Conservation (phyloP, 2,329 filamentous ascomycete genomes). For the Colletotrichum neosansevieriae region DNA sequence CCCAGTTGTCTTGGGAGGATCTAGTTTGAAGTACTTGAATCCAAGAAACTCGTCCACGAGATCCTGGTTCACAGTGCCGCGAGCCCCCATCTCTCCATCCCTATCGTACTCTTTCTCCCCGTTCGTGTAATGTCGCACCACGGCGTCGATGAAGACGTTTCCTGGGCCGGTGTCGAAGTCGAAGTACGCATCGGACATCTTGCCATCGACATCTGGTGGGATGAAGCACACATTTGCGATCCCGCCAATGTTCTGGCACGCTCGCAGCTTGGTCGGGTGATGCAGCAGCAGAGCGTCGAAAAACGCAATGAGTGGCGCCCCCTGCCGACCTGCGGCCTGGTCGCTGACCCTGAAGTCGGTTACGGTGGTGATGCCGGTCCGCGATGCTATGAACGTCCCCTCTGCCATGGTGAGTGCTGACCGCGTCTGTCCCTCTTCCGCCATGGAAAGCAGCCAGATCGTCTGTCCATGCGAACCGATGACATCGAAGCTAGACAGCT, state of each 20-base stretch:
- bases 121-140: slow-evolving; percentile 53
- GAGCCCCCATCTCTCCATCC: neutral
- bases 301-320: slow-evolving; percentile 67
- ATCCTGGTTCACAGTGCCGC: neutral
- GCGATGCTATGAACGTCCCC: slow-evolving; percentile 64
- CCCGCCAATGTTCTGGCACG: slow-evolving; percentile 72
- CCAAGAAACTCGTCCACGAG: neutral
- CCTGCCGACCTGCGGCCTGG: slow-evolving; percentile 66
- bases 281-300: slow-evolving; percentile 68
- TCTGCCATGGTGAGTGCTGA: slow-evolving; percentile 69
- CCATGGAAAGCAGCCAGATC: slow-evolving; percentile 68
- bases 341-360: slow-evolving; percentile 70
- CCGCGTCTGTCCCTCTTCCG: slow-evolving; percentile 57
- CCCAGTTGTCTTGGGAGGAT: neutral
- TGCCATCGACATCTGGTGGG: slow-evolving; percentile 55
- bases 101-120: neutral
- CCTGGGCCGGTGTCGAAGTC: slow-evolving; percentile 69
- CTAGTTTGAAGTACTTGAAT: neutral
- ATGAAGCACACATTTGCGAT: slow-evolving; percentile 73
- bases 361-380: slow-evolving; percentile 69
- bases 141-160: slow-evolving; percentile 68
- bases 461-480: slow-evolving; percentile 71
- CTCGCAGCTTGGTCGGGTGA: slow-evolving; percentile 67
- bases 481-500: slow-evolving; percentile 58
- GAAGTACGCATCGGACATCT: slow-evolving; percentile 50